Percentiles rank a stretch among this genome's conserved stretches.
Evolutionary conservation across 305 asterid species (phyloP).

Genomic region (Solanum hybrid): DNA sequence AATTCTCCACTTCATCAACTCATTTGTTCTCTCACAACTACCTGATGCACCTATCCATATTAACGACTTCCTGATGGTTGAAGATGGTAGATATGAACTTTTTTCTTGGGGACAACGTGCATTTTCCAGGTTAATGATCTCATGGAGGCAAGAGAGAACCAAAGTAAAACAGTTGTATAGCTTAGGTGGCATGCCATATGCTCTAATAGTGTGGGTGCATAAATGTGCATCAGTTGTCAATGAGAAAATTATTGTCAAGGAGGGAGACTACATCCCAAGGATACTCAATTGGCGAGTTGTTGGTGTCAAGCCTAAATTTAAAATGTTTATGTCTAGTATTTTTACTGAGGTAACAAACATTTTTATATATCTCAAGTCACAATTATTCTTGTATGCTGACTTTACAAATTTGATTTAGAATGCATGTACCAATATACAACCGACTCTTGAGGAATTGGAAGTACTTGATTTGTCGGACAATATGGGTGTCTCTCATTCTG

Average conservation of each 20-base stretch:
- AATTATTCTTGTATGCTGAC: not conserved
- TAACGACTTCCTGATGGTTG: not conserved
- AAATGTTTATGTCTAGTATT: not conserved
- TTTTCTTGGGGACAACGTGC: not conserved
- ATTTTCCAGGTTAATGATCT: not conserved
- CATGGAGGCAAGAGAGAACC: not conserved
- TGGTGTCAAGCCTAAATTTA: not conserved
- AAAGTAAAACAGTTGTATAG: not conserved
- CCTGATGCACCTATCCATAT: no score
- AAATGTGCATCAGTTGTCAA: not conserved
- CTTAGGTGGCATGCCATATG: not conserved
- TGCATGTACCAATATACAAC: not conserved
- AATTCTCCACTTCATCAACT: not conserved
- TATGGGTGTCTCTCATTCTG: no score
- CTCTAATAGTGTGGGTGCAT: not conserved
- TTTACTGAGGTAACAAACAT: not conserved
- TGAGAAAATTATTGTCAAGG: no score
- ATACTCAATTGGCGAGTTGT: not conserved
- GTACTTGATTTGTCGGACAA: not conserved
- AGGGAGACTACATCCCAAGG: no score
- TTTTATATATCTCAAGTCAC: not conserved
- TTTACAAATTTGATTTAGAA: not conserved
- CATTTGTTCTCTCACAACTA: not conserved
- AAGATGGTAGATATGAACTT: not conserved
- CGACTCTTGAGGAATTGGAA: not conserved